phyloP scores from a whole-genome alignment of 75 land plant species.

The Gnetum montanum region DNA sequence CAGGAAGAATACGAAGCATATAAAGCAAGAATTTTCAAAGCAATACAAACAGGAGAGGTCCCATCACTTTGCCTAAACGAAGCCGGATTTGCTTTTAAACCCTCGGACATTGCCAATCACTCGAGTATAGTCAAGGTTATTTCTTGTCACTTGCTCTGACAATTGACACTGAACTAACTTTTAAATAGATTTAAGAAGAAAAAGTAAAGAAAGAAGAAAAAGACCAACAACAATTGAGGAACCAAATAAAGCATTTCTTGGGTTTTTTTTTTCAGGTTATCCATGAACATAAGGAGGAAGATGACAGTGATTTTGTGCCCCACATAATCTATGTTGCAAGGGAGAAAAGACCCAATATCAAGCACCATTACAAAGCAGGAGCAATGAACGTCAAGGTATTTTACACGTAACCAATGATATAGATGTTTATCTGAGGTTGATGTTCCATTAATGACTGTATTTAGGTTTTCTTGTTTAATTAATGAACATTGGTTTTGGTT shows the following conservation, averaged over 20 bases:
- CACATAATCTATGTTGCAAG: conserved; percentile 36
- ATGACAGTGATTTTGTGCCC: conserved; percentile 19
- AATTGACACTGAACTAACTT: background rate
- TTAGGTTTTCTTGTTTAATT: background rate
- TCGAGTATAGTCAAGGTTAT: conserved; percentile 1
- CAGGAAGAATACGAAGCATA: background rate
- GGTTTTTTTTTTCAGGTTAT: background rate
- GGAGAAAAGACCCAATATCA: conserved; percentile 28
- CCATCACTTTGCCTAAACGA: background rate
- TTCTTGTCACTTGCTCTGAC: background rate
- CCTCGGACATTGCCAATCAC: background rate
- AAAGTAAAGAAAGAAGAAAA: background rate
- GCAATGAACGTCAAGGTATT: conserved; percentile 50
- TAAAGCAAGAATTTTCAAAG: background rate
- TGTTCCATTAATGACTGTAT: too few species aligned
- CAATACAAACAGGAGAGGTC: background rate
- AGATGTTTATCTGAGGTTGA: background rate
- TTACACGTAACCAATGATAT: too few species aligned
- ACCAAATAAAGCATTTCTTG: background rate
- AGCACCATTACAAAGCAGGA: conserved; percentile 52
- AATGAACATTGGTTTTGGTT: background rate
- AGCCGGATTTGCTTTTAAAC: background rate
- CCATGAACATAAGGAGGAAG: background rate
- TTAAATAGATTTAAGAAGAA: too few species aligned
- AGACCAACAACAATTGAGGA: background rate